Evolutionary conservation across 1,284 basidiomycete species (phyloP).

Genomic region (Cryptococcus sp.): DNA sequence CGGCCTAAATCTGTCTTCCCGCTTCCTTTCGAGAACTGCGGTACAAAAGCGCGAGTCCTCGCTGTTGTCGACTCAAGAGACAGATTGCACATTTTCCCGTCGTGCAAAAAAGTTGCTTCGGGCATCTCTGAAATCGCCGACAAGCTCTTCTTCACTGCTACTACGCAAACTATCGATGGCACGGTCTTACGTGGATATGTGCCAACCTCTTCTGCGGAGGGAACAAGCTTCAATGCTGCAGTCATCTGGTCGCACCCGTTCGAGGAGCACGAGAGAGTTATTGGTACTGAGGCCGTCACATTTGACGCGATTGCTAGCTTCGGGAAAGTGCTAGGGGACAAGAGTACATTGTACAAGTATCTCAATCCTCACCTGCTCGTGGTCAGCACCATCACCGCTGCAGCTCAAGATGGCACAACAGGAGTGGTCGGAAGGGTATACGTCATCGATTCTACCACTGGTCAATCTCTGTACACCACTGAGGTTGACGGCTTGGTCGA

Average conservation of each 20-base stretch:
- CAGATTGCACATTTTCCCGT: slow-evolving; percentile 49
- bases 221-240: slow-evolving; percentile 10
- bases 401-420: slow-evolving; percentile 1
- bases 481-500: slow-evolving; percentile 44
- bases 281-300: slow-evolving; percentile 25
- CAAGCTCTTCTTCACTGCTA: slow-evolving; percentile 36
- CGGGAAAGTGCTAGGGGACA: slow-evolving; percentile 82
- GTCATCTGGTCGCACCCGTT: slow-evolving; percentile 64
- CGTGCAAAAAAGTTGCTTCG: slow-evolving; percentile 46
- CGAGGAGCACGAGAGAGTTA: slow-evolving; percentile 59
- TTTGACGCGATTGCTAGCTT: slow-evolving; percentile 67
- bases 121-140: slow-evolving; percentile 32
- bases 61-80: slow-evolving; percentile 37
- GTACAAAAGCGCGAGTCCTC: slow-evolving; percentile 39
- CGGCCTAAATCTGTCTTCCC: slow-evolving; percentile 38
- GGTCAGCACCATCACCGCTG: slow-evolving; percentile 61
- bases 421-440: slow-evolving; percentile 61
- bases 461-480: slow-evolving; percentile 69
- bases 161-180: slow-evolving; percentile 21
- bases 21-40: slow-evolving; percentile 46
- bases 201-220: slow-evolving; percentile 4
- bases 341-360: slow-evolving; percentile 91
- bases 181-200: slow-evolving; percentile 21
- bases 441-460: slow-evolving; percentile 75
- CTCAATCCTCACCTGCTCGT: slow-evolving; percentile 79